Percentiles rank a stretch among this genome's conserved stretches.
phyloP scores from a whole-genome alignment of 345 rosid species.

The Eucalyptus marginata region DNA sequence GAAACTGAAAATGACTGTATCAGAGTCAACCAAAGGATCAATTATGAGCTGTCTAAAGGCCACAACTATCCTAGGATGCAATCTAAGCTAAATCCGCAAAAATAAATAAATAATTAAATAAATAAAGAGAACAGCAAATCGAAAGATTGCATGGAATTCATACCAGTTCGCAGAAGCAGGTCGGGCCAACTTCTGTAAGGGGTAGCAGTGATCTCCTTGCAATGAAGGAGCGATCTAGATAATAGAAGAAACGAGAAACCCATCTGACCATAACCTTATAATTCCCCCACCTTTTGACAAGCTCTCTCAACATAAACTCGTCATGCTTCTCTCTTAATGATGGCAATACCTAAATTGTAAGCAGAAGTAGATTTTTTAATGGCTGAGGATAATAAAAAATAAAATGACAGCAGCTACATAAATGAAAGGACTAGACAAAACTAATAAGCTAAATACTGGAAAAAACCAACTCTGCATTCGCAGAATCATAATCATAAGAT shows the following conservation, averaged over 20 bases:
- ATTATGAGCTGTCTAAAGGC: not conserved
- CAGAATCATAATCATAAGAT: not conserved
- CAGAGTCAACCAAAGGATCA: too few relatives aligned
- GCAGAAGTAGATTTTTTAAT: not conserved
- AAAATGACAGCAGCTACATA: not conserved
- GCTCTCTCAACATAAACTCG: conserved; percentile 41
- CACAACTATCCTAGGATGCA: not conserved
- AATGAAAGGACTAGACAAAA: not conserved
- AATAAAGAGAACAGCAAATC: not conserved
- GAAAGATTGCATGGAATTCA: not conserved
- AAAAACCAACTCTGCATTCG: not conserved
- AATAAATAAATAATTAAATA: not conserved
- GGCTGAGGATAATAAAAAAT: not conserved
- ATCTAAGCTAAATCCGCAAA: not conserved
- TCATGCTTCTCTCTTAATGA: conserved; percentile 41
- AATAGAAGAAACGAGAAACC: too few relatives aligned
- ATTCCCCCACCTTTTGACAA: conserved; percentile 41
- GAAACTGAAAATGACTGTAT: not conserved
- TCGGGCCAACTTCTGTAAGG: conserved; percentile 36
- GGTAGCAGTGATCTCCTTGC: conserved; percentile 31
- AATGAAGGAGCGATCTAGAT: conserved; percentile 38
- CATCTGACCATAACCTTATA: conserved; percentile 34
- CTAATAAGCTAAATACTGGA: not conserved
- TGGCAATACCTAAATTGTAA: conserved; percentile 29
- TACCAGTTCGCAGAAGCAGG: conserved; percentile 48